A percentile compares a stretch with the other conserved stretches of the same genome.
These are phyloP conservation scores for Leccinum aurantiacum DNA, from an alignment of 768 basidiomycete species.

Conservation along the genomic window DNA sequence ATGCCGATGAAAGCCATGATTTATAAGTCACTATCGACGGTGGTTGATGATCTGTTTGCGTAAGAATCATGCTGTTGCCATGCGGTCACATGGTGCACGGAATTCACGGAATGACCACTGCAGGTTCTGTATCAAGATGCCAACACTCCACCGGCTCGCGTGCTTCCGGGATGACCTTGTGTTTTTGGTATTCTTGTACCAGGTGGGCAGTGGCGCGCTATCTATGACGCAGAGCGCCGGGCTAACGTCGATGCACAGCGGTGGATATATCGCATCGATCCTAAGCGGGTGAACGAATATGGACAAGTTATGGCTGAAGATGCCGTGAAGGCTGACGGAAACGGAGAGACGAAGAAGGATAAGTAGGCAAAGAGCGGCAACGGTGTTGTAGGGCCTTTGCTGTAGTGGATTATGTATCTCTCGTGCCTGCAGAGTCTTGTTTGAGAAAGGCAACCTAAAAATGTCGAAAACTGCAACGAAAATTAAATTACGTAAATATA, in stretches of 20 bases:
- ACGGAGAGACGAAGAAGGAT: slow-evolving; percentile 56
- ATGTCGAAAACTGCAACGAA: slow-evolving; percentile 9
- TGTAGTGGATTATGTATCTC: slow-evolving; percentile 11
- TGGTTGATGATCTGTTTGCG: slow-evolving; percentile 93
- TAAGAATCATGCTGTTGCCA: slow-evolving; percentile 40
- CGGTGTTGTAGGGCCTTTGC: slow-evolving; percentile 1
- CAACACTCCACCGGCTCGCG: slow-evolving; percentile 85
- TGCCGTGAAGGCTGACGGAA: slow-evolving; percentile 39
- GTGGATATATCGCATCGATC: slow-evolving; percentile 97
- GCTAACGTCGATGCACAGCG: slow-evolving; percentile 48
- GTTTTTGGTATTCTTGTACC: slow-evolving; percentile 90
- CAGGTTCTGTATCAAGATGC: slow-evolving; percentile 97
- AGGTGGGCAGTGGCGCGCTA: slow-evolving; percentile 50
- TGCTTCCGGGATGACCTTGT: slow-evolving; percentile 91
- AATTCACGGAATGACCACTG: slow-evolving; percentile 16
- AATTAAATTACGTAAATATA: slow-evolving; percentile 6
- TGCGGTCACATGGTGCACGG: slow-evolving; percentile 12
- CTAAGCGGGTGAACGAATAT: slow-evolving; percentile 93
- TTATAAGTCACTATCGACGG: slow-evolving; percentile 88
- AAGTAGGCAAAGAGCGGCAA: slow-evolving; percentile 32
- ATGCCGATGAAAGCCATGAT: slow-evolving; percentile 99
- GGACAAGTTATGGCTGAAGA: slow-evolving; percentile 75
- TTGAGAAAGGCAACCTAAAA: slow-evolving; percentile 12
- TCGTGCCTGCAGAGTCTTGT: neutral
- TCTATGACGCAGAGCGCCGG: slow-evolving; percentile 3